phyloP scores from a whole-genome alignment of 75 land plant genomes.

The Picea glauca region DNA sequence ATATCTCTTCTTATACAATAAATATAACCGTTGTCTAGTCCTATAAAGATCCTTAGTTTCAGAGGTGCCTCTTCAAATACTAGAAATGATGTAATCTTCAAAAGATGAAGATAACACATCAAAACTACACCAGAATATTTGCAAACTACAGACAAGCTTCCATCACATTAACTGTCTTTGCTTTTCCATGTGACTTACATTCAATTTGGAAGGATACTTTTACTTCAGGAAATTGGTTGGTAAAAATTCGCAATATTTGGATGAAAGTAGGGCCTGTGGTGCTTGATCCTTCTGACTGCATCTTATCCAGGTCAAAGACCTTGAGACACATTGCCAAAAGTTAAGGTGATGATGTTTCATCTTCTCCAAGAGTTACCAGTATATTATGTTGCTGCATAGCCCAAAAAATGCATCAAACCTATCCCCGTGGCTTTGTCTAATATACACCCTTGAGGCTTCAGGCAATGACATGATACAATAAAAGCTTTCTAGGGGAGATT shows the following conservation, averaged over 20 bases:
- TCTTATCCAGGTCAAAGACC: conserved; percentile 90
- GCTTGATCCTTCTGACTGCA: conserved; percentile 81
- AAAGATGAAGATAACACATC: not conserved
- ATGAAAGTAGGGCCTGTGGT: conserved; percentile 71
- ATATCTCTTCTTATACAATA: conserved; percentile 93
- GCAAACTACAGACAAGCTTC: not conserved
- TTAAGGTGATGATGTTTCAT: conserved; percentile 62
- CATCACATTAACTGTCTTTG: not conserved
- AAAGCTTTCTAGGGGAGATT: too few relatives aligned
- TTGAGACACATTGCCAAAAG: conserved; percentile 58
- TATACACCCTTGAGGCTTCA: too few relatives aligned
- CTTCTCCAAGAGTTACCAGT: conserved; percentile 86
- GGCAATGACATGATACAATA: too few relatives aligned
- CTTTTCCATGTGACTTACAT: not conserved
- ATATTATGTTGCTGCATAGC: conserved; percentile 72
- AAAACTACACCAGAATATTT: not conserved
- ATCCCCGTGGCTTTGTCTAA: too few relatives aligned
- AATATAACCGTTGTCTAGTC: conserved; percentile 81
- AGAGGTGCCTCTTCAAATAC: conserved; percentile 94
- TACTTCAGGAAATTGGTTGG: conserved; percentile 84
- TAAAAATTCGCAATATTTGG: conserved; percentile 71
- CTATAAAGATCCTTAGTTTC: conserved; percentile 67
- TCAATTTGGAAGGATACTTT: conserved; percentile 40
- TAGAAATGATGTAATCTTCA: conserved; percentile 86
- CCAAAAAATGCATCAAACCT: too few relatives aligned